Evolutionary conservation across 1,139 yeast genomes (phyloP).

Genomic region (Candida sp.): DNA sequence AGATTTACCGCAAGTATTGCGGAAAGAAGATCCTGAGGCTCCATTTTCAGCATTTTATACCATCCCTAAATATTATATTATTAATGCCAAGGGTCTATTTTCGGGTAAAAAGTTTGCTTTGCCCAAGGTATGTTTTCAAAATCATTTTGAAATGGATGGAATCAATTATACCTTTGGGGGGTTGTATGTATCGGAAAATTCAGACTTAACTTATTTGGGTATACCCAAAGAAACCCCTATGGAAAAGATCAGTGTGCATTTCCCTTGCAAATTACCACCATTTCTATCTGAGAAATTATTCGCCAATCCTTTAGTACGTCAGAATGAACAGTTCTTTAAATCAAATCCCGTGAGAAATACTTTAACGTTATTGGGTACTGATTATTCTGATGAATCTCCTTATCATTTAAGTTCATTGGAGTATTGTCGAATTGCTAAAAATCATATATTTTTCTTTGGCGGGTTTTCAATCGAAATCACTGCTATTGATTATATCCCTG

Average conservation of each 20-base stretch:
- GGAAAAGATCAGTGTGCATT: slow-evolving; percentile 31
- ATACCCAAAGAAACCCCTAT: slow-evolving; percentile 31
- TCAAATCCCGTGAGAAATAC: slow-evolving; percentile 35
- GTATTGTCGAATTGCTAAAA: slow-evolving; percentile 28
- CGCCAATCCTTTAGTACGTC: slow-evolving; percentile 31
- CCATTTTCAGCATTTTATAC: slow-evolving; percentile 29
- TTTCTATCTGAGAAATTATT: slow-evolving; percentile 31
- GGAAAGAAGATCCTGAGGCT: slow-evolving; percentile 14
- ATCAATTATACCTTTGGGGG: slow-evolving; percentile 40
- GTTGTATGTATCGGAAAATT: slow-evolving; percentile 15
- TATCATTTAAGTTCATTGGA: slow-evolving; percentile 25
- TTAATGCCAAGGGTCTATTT: slow-evolving; percentile 15
- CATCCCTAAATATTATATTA: slow-evolving; percentile 25
- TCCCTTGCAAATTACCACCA: slow-evolving; percentile 42
- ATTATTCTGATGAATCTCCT: slow-evolving; percentile 21
- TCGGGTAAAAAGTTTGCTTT: slow-evolving; percentile 13
- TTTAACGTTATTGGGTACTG: slow-evolving; percentile 25
- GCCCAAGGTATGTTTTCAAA: slow-evolving; percentile 32
- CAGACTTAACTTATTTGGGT: slow-evolving; percentile 27
- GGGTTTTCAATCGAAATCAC: slow-evolving; percentile 31
- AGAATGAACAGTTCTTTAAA: slow-evolving; percentile 22
- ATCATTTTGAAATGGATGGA: slow-evolving; percentile 30
- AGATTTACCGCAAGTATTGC: slow-evolving; percentile 7
- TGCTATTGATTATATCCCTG: slow-evolving; percentile 18
- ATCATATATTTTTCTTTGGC: slow-evolving; percentile 40